A percentile compares a stretch with the other conserved stretches of the same genome.
Evolutionary conservation across 2,329 filamentous ascomycete species (phyloP).

Genomic region (Monilinia vaccinii-corymbosi): DNA sequence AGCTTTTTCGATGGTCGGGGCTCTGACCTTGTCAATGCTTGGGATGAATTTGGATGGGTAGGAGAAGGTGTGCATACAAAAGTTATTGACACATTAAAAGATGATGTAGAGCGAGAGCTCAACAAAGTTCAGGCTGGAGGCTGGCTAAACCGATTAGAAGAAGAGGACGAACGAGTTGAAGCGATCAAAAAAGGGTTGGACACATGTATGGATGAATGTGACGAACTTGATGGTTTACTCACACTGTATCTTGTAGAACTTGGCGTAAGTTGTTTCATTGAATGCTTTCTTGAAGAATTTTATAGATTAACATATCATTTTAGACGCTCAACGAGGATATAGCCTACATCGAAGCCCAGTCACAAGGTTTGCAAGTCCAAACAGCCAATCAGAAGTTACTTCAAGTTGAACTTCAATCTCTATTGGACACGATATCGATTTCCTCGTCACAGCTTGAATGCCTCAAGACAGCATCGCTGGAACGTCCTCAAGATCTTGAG

Average conservation of each 20-base stretch:
- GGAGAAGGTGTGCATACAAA: constrained; percentile 66
- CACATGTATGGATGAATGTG: constrained; percentile 84
- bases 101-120: constrained; percentile 77
- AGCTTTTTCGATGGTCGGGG: constrained; percentile 66
- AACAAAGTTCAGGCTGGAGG: constrained; percentile 86
- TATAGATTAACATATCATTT: constrained; percentile 18
- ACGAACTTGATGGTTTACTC: constrained; percentile 87
- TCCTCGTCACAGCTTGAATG: constrained; percentile 66
- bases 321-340: constrained; percentile 93
- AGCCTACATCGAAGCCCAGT: constrained; percentile 93
- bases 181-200: constrained; percentile 82
- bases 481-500: constrained; percentile 59
- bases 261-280: constrained; percentile 59
- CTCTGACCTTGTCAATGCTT: constrained; percentile 69
- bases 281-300: constrained; percentile 27
- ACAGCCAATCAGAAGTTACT: constrained; percentile 94
- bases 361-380: constrained; percentile 92
- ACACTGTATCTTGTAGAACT: constrained; percentile 93
- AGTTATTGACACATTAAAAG: constrained; percentile 71
- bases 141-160: constrained; percentile 75
- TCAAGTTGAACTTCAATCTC: constrained; percentile 72
- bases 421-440: constrained; percentile 89
- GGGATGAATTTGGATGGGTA: constrained; percentile 85
- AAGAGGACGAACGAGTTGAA: constrained; percentile 83
- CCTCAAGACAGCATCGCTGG: constrained; percentile 64